Base-by-base conservation (phyloP, 805 yeast species). In the Clavispora santaluciae region DNA sequence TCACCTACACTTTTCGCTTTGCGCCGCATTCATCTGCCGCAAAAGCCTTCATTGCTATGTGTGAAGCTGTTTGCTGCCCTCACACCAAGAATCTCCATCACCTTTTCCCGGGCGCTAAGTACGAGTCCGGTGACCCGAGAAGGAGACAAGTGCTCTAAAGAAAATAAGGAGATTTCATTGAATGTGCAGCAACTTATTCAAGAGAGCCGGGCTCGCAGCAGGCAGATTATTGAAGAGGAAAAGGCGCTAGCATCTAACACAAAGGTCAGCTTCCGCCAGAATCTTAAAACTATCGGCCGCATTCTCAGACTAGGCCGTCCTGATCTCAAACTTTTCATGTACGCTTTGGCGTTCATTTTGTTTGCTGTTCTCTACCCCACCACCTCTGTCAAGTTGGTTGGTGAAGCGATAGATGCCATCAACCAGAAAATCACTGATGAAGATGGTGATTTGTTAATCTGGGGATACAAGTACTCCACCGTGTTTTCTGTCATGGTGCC, bases 301-400 rank as follows among this genome's bases (percentile, higher is more conserved):
- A 69, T 69, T 33, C 49, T 69, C 22, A 54, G 45, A 35, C 54
- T 69, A 9, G 75, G 75, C 6, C 56, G 57, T 33, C 71, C 73
- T 3, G 75, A 69, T 43, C 42, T 60, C 40, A 60, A 50, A 40
- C 53, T 68, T 9, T 69, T 69, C 39, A 38, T 69, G 3, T 56
- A 60, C 22, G 73, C 75, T 2, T 46, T 69, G 22, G 70, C 60
- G 9, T 68, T 69, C 44, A 69, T 69, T 20, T 53, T 68, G 21
- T 64, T 65, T 54, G 73, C 75, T 3, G 73, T 69, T 24, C 48
- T 69, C 30, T 69, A 68, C 43, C 75, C 75, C 2, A 69, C 73
- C 2, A 61, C 70, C 1, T 59, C 70, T 11, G 73, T 69, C 21
- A 63, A 67, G 43, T 56, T 69, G 41, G 72, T 69, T 13, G 75